Evolutionary conservation across 176 grass and related monocot genomes (phyloP).

Genomic region (Guadua angustifolia): DNA sequence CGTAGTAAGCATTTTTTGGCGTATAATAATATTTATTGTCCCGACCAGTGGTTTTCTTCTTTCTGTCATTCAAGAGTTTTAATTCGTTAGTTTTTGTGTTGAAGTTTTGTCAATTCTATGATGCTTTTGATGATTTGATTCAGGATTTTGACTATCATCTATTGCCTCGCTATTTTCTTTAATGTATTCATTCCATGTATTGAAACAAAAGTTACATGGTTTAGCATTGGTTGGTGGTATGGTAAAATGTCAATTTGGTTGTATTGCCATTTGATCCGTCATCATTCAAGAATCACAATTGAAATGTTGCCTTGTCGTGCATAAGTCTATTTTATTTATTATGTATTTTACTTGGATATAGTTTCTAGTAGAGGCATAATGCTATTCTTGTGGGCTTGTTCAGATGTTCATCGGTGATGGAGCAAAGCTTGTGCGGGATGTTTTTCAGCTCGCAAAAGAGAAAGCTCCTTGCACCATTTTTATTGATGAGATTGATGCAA

Average conservation of each 20-base stretch:
- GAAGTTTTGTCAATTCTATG: not conserved
- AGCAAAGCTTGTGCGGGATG: conserved; percentile 90
- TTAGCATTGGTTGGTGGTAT: conserved; percentile 11
- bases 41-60: not conserved
- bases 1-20: not conserved
- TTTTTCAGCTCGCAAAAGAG: conserved; percentile 91
- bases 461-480: conserved; percentile 95
- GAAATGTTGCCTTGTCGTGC: not conserved
- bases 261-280: not conserved
- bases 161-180: not conserved
- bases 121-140: not conserved
- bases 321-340: not conserved
- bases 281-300: not conserved
- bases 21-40: not conserved
- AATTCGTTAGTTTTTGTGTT: not conserved
- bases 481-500: conserved; percentile 96
- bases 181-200: not conserved
- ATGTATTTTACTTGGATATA: conserved; percentile 17
- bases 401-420: conserved; percentile 98
- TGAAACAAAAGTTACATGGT: not conserved
- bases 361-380: conserved; percentile 14
- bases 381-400: not conserved
- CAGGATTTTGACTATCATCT: not conserved
- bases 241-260: not conserved
- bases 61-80: not conserved